A percentile compares a stretch with the other conserved stretches of the same genome.
These are phyloP conservation scores for Zychaea mexicana DNA, from an alignment of 371 early-diverging fungal species.

Conservation along the genomic window DNA sequence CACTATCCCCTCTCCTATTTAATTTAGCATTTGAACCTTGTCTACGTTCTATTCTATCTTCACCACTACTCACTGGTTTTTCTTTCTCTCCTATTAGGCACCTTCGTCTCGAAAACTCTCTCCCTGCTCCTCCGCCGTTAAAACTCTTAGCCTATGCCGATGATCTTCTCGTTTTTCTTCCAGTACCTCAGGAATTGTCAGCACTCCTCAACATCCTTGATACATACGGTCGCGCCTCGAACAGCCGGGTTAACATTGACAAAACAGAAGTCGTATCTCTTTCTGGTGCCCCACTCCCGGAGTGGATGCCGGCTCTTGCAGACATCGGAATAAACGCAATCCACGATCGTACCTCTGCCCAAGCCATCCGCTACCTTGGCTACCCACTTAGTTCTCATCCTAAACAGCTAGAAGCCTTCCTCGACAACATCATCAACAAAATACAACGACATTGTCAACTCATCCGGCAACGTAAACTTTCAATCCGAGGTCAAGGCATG, in stretches of 20 bases:
- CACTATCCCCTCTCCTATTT: constrained; percentile 26
- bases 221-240: constrained; percentile 1
- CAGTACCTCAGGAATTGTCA: background rate
- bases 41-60: constrained; percentile 15
- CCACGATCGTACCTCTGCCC: background rate
- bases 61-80: background rate
- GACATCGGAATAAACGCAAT: background rate
- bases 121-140: background rate
- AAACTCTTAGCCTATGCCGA: constrained; percentile 16
- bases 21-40: constrained; percentile 34
- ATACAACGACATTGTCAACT: background rate
- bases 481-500: constrained; percentile 13
- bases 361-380: background rate
- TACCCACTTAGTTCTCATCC: background rate
- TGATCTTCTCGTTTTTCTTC: constrained; percentile 6
- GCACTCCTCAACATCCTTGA: background rate
- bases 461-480: constrained; percentile 3
- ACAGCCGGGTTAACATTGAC: constrained; percentile 3
- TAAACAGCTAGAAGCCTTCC: constrained; percentile 15
- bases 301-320: background rate
- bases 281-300: background rate
- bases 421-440: background rate
- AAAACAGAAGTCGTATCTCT: constrained; percentile 3
- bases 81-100: background rate
- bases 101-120: background rate